Conservation (phyloP, 805 yeast species). For the Saccharomyces mikatae region DNA sequence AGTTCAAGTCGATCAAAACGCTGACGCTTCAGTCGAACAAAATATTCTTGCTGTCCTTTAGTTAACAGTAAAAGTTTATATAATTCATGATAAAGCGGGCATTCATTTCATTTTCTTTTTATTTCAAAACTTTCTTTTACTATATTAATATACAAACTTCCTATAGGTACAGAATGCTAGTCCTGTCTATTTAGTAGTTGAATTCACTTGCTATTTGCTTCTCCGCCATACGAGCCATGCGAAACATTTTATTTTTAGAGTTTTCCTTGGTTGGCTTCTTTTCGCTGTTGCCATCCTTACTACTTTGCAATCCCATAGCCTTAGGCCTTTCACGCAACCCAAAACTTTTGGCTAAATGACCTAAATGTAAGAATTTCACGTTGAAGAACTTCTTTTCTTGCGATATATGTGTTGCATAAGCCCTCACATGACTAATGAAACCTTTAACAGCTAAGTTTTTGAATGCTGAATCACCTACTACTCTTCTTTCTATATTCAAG, state of each 20-base stretch:
- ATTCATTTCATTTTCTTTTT: neutral
- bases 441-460: constrained; percentile 69
- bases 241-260: constrained; percentile 63
- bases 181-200: constrained; percentile 36
- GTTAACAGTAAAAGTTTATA: neutral
- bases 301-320: constrained; percentile 44
- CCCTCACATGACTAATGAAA: constrained; percentile 83
- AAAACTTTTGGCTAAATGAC: constrained; percentile 92
- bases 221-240: constrained; percentile 64
- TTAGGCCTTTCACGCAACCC: constrained; percentile 94
- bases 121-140: neutral
- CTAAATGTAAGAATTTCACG: constrained; percentile 76
- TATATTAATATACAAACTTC: neutral
- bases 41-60: constrained; percentile 24
- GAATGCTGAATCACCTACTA: constrained; percentile 55
- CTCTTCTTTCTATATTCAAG: constrained; percentile 79
- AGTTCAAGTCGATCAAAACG: constrained; percentile 19
- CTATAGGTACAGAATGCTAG: neutral
- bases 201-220: constrained; percentile 64
- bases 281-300: constrained; percentile 30
- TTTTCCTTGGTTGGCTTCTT: constrained; percentile 49
- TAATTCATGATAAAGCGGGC: neutral
- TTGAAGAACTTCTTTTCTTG: constrained; percentile 75
- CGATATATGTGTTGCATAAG: constrained; percentile 89
- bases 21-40: constrained; percentile 22